phyloP scores from a whole-genome alignment of 495 filamentous ascomycete species.

The Podospora tetraspora region DNA sequence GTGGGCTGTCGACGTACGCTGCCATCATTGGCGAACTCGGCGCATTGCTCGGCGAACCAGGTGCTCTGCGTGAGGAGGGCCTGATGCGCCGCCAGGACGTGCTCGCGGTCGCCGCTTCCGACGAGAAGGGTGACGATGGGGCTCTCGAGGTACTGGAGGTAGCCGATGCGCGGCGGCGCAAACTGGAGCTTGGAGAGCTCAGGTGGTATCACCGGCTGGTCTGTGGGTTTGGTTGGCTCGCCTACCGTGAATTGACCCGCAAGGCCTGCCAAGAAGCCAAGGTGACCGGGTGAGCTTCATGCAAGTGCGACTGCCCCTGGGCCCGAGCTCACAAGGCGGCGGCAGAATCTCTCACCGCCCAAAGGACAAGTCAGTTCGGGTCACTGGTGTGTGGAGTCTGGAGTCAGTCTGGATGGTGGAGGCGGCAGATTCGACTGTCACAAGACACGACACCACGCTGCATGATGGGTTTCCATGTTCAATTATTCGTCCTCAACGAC shows the following conservation, averaged over 20 bases:
- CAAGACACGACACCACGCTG: neutral
- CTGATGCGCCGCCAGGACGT: conserved; percentile 72
- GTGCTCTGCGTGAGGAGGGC: conserved; percentile 67
- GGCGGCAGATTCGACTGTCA: neutral
- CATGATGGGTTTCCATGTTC: neutral
- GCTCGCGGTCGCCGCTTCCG: conserved; percentile 55
- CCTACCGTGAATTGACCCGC: neutral
- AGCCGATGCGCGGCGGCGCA: conserved; percentile 33
- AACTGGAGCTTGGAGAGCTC: neutral
- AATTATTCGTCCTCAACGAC: neutral
- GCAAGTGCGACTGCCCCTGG: neutral
- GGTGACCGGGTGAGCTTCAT: neutral
- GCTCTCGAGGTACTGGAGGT: conserved; percentile 62
- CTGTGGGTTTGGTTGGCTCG: neutral
- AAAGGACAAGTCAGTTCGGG: neutral
- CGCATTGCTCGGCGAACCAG: conserved; percentile 60
- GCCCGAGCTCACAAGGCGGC: neutral
- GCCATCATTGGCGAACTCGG: conserved; percentile 50
- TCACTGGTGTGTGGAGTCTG: too few species aligned
- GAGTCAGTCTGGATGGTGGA: too few species aligned
- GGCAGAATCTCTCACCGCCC: neutral
- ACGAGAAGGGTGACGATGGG: conserved; percentile 76
- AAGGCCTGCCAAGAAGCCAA: neutral
- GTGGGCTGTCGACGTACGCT: conserved; percentile 31
- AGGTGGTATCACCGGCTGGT: neutral